These are phyloP conservation scores for Lophium mytilinum DNA, from an alignment of 495 filamentous ascomycete genomes.

Conservation along the genomic window DNA sequence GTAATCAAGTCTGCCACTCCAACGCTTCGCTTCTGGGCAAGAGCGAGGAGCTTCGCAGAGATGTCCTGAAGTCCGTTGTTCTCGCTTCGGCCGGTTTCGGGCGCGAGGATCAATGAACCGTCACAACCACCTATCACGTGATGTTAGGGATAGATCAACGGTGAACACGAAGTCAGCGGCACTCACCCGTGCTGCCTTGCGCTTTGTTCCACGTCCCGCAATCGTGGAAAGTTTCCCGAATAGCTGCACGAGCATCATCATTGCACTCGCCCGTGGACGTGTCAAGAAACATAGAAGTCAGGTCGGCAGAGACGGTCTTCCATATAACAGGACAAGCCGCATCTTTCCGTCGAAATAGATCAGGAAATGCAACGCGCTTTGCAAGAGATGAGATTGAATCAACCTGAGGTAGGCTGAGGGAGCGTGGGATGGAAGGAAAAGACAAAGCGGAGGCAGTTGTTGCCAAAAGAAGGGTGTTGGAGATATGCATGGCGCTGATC, in stretches of 20 bases:
- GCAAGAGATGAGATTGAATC: too few species aligned
- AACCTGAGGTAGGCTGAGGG: too few species aligned
- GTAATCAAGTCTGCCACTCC: constrained; percentile 25
- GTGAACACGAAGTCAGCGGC: too few species aligned
- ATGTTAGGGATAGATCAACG: too few species aligned
- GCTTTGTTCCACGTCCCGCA: constrained; percentile 2
- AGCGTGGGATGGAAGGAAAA: background rate
- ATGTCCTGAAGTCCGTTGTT: constrained; percentile 30
- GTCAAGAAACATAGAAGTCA: too few species aligned
- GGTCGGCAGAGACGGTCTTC: too few species aligned
- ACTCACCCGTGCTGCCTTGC: too few species aligned
- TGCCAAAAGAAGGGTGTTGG: constrained; percentile 10
- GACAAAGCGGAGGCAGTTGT: constrained; percentile 11
- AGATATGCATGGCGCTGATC: constrained; percentile 11
- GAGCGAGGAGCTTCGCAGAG: constrained; percentile 6
- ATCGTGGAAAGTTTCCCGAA: constrained; percentile 21
- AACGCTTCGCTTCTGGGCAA: constrained; percentile 16
- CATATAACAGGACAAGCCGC: too few species aligned
- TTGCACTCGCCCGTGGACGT: constrained; percentile 18
- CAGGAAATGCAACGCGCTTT: too few species aligned
- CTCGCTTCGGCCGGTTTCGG: constrained; percentile 20
- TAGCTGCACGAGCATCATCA: constrained; percentile 18
- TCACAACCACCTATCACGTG: constrained; percentile 23
- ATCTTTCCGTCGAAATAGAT: too few species aligned
- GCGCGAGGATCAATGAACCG: constrained; percentile 25